Evolutionary conservation across 805 yeast species (phyloP).

Genomic region (Pichia exigua): DNA sequence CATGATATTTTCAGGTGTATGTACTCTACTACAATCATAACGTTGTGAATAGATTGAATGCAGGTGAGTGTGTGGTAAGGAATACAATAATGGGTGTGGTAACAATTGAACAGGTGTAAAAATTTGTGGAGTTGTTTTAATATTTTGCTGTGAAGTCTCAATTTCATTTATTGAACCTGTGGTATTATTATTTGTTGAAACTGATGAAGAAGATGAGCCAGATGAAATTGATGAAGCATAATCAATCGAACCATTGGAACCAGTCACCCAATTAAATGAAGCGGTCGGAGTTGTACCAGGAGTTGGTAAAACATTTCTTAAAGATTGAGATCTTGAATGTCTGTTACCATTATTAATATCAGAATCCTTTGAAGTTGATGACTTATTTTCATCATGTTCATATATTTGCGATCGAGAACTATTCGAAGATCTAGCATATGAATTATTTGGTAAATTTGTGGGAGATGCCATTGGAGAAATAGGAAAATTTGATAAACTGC

Average conservation of each 20-base stretch:
- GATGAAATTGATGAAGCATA: constrained; percentile 3
- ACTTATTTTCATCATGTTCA: not conserved
- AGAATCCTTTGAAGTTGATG: not conserved
- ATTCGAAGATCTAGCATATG: constrained; percentile 2
- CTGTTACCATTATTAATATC: not conserved
- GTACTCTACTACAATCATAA: constrained; percentile 3
- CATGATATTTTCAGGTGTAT: constrained; percentile 4
- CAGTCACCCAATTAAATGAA: constrained; percentile 7
- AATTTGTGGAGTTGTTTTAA: constrained; percentile 13
- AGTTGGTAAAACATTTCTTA: constrained; percentile 19
- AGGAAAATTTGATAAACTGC: constrained; percentile 4
- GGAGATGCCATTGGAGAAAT: constrained; percentile 28
- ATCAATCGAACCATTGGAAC: not conserved
- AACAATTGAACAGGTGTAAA: constrained; percentile 14
- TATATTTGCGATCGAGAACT: not conserved
- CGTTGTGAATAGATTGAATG: constrained; percentile 3
- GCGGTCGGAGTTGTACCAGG: constrained; percentile 28
- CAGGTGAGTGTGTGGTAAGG: constrained; percentile 1
- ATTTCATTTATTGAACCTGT: not conserved
- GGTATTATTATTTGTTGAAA: not conserved
- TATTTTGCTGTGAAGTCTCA: constrained; percentile 2
- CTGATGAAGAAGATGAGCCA: not conserved
- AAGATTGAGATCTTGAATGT: constrained; percentile 20
- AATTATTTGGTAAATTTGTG: constrained; percentile 14
- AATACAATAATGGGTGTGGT: constrained; percentile 1